Evolutionary conservation across 129 eudicot genomes (phyloP), one percentile per base, ranked within the genome.

Genomic region (Lactuca sativa): DNA sequence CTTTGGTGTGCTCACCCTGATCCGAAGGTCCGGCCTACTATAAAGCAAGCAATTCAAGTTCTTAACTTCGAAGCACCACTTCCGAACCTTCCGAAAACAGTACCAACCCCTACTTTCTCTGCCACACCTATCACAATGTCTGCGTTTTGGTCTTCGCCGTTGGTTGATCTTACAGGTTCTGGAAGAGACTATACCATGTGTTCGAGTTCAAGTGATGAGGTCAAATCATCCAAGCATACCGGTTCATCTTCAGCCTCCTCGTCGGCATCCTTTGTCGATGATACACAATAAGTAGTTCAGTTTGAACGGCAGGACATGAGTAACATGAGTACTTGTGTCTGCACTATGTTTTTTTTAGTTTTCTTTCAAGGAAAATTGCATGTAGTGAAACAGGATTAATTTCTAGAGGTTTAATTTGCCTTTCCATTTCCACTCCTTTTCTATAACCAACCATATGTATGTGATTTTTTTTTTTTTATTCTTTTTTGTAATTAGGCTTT

Each of bases 1-100:
- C 56, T 80, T 7, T 82, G 86, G 75, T 82, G 83, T 64, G 81
- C 79, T 64, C 83, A 78, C 18, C 83, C 80, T 13, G 81, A 78
- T 37, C 36, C 40, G 15, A 56, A 14, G 14, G 44, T 49, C 5
- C 71, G 83, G 9, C 83, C 87, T 8, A 69, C 83, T 34, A 74
- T 78, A 6, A 70, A 70, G 15, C 80, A 82, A 66, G 82, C 66
- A 13, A 66, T 82, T 40, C 78, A 38, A 12, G 75, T 70, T 32
- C 78, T 82, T 14, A 59, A 71, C 34, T 63, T 37, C 17, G 78
- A 83, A 65, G 83, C 74, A 56, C 60, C 70, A 34, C 41, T 70
- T 21, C 82, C 78, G 2, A 37, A 0, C 47, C 81, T 82, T 17
- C 68, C 86, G 12, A 3, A 44, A 41, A 53, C 38, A 7, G 62